A percentile compares a stretch with the other conserved stretches of the same genome.
Evolutionary conservation across 108 stramenopile genomes (phyloP).

Genomic region (Nannochloropsis gaditana): DNA sequence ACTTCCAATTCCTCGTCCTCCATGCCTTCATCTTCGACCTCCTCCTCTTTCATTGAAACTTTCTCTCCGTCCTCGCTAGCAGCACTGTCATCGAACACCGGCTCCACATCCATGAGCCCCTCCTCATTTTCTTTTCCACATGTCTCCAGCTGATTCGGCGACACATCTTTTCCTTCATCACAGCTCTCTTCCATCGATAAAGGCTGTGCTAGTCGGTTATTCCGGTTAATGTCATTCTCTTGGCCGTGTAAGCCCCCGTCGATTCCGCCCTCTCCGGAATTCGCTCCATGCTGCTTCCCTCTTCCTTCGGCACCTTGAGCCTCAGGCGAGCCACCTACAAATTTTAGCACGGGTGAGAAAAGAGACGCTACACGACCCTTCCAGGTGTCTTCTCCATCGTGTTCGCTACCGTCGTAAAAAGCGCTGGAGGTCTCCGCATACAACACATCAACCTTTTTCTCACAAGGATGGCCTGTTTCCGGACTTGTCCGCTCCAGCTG

Average conservation of each 20-base stretch:
- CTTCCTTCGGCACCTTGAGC: background rate
- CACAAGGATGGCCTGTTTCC: background rate
- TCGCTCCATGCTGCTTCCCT: background rate
- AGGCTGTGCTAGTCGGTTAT: background rate
- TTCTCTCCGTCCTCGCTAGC: conserved; percentile 19
- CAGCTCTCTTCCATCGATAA: background rate
- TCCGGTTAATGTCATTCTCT: background rate
- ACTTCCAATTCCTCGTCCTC: conserved; percentile 60
- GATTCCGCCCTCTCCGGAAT: background rate
- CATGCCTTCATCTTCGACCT: conserved; percentile 2
- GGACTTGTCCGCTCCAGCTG: conserved; percentile 4
- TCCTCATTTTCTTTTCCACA: background rate
- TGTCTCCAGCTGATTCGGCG: background rate
- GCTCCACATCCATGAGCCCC: background rate
- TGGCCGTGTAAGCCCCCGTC: background rate
- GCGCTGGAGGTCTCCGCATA: no score
- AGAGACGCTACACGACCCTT: background rate
- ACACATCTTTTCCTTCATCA: background rate
- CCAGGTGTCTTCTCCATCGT: background rate
- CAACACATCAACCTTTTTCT: background rate
- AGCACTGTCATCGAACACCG: background rate
- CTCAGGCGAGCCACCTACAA: background rate
- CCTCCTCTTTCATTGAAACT: conserved; percentile 21
- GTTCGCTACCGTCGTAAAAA: background rate
- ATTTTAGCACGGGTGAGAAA: conserved; percentile 13